phyloP scores from a whole-genome alignment of 106 monocot species.

The Gastrodia elata region DNA sequence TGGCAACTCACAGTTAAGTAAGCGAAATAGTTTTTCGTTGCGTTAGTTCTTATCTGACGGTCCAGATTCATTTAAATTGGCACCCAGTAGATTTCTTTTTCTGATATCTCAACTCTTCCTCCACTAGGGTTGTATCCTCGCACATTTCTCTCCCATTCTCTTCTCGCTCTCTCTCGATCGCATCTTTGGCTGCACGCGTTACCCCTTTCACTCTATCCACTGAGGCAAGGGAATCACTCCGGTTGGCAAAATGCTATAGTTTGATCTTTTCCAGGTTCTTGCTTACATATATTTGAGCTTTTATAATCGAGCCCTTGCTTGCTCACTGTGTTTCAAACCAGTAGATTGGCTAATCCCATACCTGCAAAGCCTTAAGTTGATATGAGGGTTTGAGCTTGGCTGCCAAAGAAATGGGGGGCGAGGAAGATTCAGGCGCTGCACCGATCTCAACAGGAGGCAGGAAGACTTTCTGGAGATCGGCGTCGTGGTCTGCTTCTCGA shows the following conservation, averaged over 20 bases:
- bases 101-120: neutral
- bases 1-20: neutral
- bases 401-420: slow-evolving; percentile 18
- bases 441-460: slow-evolving; percentile 7
- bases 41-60: neutral
- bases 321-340: neutral
- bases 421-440: slow-evolving; percentile 10
- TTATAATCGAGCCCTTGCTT: neutral
- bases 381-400: neutral
- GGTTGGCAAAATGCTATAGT: neutral
- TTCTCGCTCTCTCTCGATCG: neutral
- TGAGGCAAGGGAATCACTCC: neutral
- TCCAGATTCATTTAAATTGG: neutral
- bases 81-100: neutral
- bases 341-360: slow-evolving; percentile 5
- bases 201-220: neutral
- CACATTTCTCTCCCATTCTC: neutral
- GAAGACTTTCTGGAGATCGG: slow-evolving; percentile 73
- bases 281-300: neutral
- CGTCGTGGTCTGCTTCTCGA: slow-evolving; percentile 78
- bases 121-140: neutral
- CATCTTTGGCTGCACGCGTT: neutral
- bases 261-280: neutral
- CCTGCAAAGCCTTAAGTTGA: neutral
- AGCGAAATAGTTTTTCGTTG: neutral